Conservation (phyloP, 23 red algal genomes). For the Gracilariopsis chorda region DNA sequence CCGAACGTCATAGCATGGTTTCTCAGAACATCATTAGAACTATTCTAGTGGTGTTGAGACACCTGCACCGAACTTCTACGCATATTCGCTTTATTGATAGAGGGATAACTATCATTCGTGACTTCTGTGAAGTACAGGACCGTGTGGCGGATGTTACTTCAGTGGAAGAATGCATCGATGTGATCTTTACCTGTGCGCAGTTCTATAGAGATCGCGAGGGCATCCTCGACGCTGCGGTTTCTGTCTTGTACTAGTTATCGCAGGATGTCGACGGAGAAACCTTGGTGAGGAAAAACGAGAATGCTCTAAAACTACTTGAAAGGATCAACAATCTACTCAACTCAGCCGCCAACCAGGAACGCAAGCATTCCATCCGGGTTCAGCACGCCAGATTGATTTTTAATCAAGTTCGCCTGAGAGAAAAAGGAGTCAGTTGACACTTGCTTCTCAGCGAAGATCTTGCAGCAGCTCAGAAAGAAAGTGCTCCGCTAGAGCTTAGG, state of each 20-base stretch:
- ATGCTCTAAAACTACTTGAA: neutral
- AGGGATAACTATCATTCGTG: slow-evolving; percentile 36
- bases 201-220: slow-evolving; percentile 39
- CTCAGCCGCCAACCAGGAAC: neutral
- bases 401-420: neutral
- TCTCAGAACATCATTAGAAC: slow-evolving; percentile 41
- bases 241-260: neutral
- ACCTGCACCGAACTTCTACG: neutral
- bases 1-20: neutral
- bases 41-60: slow-evolving; percentile 21
- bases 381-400: neutral
- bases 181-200: slow-evolving; percentile 20
- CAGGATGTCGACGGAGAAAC: neutral
- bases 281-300: neutral
- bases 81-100: neutral
- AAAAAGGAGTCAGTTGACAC: neutral
- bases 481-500: neutral
- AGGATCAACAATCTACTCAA: neutral
- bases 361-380: neutral
- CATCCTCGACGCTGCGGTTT: neutral
- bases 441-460: neutral
- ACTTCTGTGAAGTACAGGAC: slow-evolving; percentile 7
- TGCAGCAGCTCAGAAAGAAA: neutral
- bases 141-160: slow-evolving; percentile 5
- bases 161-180: slow-evolving; percentile 36